phyloP scores from a whole-genome alignment of 2,329 filamentous ascomycete species.

The Acrocalymma vagum region DNA sequence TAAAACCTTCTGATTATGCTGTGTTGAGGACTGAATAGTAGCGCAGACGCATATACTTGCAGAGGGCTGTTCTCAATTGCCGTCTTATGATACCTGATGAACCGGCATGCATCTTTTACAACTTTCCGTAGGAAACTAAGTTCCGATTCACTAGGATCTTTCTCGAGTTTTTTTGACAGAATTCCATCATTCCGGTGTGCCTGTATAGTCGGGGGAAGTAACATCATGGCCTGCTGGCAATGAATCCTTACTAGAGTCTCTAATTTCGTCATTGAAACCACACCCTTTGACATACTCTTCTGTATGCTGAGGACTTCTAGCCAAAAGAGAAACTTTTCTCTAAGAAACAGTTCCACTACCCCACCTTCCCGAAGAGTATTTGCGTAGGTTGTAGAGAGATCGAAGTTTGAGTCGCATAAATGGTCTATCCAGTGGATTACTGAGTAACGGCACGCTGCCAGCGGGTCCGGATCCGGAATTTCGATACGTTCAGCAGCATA shows the following conservation, averaged over 20 bases:
- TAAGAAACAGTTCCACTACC: no score
- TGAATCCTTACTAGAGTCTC: conserved; percentile 7
- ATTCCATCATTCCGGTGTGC: no score
- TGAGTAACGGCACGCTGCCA: conserved; percentile 27
- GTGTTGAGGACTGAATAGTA: neutral
- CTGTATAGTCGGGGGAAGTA: no score
- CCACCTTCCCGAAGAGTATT: no score
- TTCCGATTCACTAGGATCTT: no score
- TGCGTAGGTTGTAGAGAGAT: no score
- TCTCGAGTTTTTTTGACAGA: no score
- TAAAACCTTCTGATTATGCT: neutral
- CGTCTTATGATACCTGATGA: neutral
- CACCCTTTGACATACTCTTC: no score
- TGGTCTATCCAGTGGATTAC: conserved; percentile 44
- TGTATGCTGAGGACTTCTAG: no score
- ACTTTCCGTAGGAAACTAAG: no score
- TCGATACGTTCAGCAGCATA: conserved; percentile 21
- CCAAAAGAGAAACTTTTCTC: no score
- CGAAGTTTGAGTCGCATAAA: conserved; percentile 28
- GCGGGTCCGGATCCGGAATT: conserved; percentile 26
- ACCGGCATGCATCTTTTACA: neutral
- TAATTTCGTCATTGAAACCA: conserved; percentile 11
- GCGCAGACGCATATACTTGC: neutral
- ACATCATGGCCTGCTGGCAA: no score
- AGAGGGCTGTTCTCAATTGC: conserved; percentile 1